Evolutionary conservation across 2,329 filamentous ascomycete genomes (phyloP).

Genomic region (Alternaria sp.): DNA sequence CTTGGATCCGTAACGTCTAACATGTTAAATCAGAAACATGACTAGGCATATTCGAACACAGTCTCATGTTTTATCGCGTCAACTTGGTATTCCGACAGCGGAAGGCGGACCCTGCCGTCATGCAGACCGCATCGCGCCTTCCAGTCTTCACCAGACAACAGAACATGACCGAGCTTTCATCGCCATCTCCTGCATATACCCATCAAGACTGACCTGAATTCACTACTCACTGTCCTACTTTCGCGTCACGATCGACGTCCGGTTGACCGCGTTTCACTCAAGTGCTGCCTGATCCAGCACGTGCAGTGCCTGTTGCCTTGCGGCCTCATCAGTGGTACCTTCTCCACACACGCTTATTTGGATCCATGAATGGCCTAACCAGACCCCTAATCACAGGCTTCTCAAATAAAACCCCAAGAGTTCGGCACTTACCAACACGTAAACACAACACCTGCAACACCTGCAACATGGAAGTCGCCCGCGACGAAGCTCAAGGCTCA

Average conservation of each 20-base stretch:
- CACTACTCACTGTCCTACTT: background rate
- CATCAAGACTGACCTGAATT: background rate
- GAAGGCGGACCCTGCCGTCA: background rate
- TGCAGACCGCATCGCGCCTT: background rate
- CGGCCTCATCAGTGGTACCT: slow-evolving; percentile 1
- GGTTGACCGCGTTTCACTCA: background rate
- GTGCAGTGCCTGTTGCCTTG: background rate
- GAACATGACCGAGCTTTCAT: background rate
- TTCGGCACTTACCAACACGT: background rate
- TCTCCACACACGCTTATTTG: background rate
- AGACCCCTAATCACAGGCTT: background rate
- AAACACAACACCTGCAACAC: background rate
- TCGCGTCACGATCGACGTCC: background rate
- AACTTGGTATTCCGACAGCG: slow-evolving; percentile 1
- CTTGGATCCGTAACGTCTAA: background rate
- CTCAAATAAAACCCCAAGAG: background rate
- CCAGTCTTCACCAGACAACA: background rate
- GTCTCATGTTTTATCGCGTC: background rate
- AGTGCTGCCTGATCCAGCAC: slow-evolving; percentile 6
- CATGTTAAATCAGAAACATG: background rate
- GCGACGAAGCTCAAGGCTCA: background rate
- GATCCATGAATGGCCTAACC: background rate
- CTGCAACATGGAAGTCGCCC: background rate
- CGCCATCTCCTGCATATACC: background rate
- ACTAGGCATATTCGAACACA: background rate